Percentiles rank a stretch among this genome's conserved stretches.
Evolutionary conservation across 192 early-diverging fungal genomes (phyloP).

Genomic region (Chytriomyces sp.): DNA sequence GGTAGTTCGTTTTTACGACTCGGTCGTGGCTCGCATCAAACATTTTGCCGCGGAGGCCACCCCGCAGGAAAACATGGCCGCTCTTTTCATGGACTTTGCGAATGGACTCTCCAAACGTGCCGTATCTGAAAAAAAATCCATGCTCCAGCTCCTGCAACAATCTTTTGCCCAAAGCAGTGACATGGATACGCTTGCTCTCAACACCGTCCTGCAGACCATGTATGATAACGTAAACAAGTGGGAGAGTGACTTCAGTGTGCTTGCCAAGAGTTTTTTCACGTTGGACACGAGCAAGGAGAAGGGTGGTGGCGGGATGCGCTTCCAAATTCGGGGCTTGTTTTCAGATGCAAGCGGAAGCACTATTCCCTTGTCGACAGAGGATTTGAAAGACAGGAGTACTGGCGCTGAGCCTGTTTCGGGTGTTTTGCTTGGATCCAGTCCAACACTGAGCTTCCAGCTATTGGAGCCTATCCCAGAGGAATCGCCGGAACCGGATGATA

Average conservation of each 20-base stretch:
- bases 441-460: neutral
- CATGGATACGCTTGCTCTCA: slow-evolving; percentile 80
- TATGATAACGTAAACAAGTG: slow-evolving; percentile 80
- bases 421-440: slow-evolving; percentile 3
- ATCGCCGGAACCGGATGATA: neutral
- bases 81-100: slow-evolving; percentile 71
- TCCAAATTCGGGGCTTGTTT: slow-evolving; percentile 68
- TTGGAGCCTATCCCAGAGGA: neutral
- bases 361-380: neutral
- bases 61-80: slow-evolving; percentile 61
- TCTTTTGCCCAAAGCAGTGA: slow-evolving; percentile 74
- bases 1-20: slow-evolving; percentile 85
- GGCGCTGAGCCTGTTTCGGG: neutral
- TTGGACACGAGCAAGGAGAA: slow-evolving; percentile 72
- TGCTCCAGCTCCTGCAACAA: slow-evolving; percentile 84
- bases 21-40: slow-evolving; percentile 78
- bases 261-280: slow-evolving; percentile 79
- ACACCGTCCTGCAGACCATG: slow-evolving; percentile 72
- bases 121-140: slow-evolving; percentile 74
- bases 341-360: slow-evolving; percentile 47
- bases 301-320: slow-evolving; percentile 49
- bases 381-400: neutral
- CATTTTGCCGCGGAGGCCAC: slow-evolving; percentile 80
- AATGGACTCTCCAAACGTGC: slow-evolving; percentile 71
- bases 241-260: slow-evolving; percentile 81